Base-by-base conservation (phyloP, 306 rosid genomes). In the Calophaca sinica region DNA sequence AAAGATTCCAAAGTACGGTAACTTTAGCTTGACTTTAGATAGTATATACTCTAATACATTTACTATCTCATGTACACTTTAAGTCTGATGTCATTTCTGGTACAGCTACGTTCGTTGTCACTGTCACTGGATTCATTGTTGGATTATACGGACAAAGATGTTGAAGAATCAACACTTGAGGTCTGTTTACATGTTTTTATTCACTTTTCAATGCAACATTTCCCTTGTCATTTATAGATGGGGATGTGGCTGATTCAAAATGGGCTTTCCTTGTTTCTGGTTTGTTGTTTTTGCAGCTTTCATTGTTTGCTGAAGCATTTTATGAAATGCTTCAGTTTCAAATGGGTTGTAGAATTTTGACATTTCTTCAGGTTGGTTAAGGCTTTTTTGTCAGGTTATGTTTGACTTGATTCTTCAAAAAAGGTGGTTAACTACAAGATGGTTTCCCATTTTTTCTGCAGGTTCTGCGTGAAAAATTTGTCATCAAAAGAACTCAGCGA, bases 321-420 rank as follows among this genome's bases (percentile, higher is more conserved):
- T 80, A 87, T 88, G 99, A 96, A 89, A 96, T 92, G 99, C 91
- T 96, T 84, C 99, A 96, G 83, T 92, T 84, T 87, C 97, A 89
- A 87, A 90, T 96, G 98, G 99, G 99, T 58, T 73, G 81, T 82
- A 87, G 86, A 51, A 83, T 96, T 75, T 84, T 96, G 69, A 63
- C 90, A 75, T 92, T 96, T 86, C 91, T 96, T 61, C 96, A 92
- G 99, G 99, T 90, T 78, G 53, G 93, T 84, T 63, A 39, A 69
- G 45, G 35, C 69, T 7, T 41, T 60, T 39, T 31, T 74, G 41
- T 32, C 14, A 33, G 0, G 9, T 42, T 49, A 62, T 74, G 31
- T 53, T 26, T 66, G 74, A 58, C 35, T 84, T 64, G 11, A 62
- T 84, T 75, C 63, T 39, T 72, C 50, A 4, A 20, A 75, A 50